phyloP scores from a whole-genome alignment of 257 asterid species.

The Cinchona pubescens region DNA sequence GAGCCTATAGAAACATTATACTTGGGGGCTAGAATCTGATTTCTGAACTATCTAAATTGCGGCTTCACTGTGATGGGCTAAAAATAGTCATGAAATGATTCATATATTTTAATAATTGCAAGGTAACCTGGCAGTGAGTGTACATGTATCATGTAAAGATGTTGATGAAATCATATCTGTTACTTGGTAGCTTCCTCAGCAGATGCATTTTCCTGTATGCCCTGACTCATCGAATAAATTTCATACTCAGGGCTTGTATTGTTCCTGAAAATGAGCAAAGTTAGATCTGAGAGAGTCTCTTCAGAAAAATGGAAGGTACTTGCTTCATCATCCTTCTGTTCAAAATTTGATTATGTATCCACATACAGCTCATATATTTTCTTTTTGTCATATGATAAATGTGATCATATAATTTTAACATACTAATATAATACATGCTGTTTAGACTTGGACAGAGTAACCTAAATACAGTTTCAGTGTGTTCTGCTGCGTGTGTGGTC shows the following conservation, averaged over 20 bases:
- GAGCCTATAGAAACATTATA: not conserved
- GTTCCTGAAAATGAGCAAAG: constrained; percentile 90
- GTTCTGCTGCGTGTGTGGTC: not conserved
- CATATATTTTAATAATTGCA: not conserved
- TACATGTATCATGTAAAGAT: too few relatives aligned
- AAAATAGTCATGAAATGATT: not conserved
- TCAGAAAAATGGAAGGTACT: constrained; percentile 90
- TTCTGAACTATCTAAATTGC: not conserved
- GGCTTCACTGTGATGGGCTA: not conserved
- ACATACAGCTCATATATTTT: not conserved
- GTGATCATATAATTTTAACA: not conserved
- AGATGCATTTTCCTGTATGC: not conserved
- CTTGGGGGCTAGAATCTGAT: not conserved
- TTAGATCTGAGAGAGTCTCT: constrained; percentile 81
- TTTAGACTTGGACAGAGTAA: not conserved
- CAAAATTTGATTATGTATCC: not conserved
- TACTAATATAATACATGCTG: not conserved
- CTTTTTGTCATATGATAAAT: not conserved
- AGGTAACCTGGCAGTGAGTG: not conserved
- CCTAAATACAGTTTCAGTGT: not conserved
- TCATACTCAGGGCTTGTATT: constrained; percentile 58
- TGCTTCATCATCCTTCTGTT: not conserved
- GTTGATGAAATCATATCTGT: not conserved
- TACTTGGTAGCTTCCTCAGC: constrained; percentile 1
- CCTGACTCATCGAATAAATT: constrained; percentile 16